A percentile compares a stretch with the other conserved stretches of the same genome.
Conservation (phyloP, 2,329 filamentous ascomycete species). For the Monosporascus sp. region DNA sequence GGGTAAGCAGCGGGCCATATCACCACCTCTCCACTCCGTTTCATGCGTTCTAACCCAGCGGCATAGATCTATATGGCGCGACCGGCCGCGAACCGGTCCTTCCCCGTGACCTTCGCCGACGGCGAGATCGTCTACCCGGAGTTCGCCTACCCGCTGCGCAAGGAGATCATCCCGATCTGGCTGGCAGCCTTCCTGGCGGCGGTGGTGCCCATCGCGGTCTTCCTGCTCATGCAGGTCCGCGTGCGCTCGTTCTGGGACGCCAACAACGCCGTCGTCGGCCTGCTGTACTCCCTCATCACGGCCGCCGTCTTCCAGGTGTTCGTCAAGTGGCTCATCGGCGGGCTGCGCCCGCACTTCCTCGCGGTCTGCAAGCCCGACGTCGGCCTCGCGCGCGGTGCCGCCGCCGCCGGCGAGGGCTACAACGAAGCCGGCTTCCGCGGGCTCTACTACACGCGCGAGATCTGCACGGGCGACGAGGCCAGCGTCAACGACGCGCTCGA, state of each 20-base stretch:
- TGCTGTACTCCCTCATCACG: slow-evolving; percentile 64
- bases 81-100: slow-evolving; percentile 64
- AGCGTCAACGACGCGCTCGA: slow-evolving; percentile 66
- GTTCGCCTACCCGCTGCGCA: slow-evolving; percentile 66
- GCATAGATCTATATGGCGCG: slow-evolving; percentile 56
- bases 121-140: slow-evolving; percentile 66
- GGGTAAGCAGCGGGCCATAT: slow-evolving; percentile 40
- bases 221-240: slow-evolving; percentile 63
- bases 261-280: slow-evolving; percentile 66
- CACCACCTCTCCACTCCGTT: neutral
- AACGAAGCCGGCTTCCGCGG: slow-evolving; percentile 47
- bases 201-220: slow-evolving; percentile 60
- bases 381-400: slow-evolving; percentile 32
- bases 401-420: slow-evolving; percentile 38
- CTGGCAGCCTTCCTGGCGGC: slow-evolving; percentile 61
- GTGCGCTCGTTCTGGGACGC: slow-evolving; percentile 64
- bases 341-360: slow-evolving; percentile 67
- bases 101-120: slow-evolving; percentile 61
- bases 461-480: slow-evolving; percentile 62
- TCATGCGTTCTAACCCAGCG: neutral
- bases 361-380: slow-evolving; percentile 62
- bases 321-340: slow-evolving; percentile 70
- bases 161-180: slow-evolving; percentile 69
- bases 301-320: slow-evolving; percentile 75
- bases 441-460: slow-evolving; percentile 64